These are phyloP conservation scores for Heterobasidion irregulare DNA, from an alignment of 1,284 basidiomycete species.

Conservation along the genomic window DNA sequence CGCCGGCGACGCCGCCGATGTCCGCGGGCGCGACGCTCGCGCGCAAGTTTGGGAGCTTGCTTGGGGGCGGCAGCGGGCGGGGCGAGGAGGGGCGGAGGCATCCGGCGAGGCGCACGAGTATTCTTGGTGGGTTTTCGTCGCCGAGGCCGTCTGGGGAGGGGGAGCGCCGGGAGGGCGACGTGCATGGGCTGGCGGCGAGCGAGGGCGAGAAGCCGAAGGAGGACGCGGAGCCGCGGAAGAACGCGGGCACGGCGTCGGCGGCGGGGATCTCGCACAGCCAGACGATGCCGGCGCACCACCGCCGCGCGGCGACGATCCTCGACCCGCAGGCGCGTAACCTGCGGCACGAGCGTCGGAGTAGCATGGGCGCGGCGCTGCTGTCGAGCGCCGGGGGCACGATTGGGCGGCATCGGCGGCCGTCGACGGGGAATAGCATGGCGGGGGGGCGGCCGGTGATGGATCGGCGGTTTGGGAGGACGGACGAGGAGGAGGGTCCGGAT, in stretches of 20 bases:
- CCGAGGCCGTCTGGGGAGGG: constrained; percentile 40
- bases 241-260: constrained; percentile 10
- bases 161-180: constrained; percentile 22
- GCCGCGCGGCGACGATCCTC: constrained; percentile 65
- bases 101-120: constrained; percentile 38
- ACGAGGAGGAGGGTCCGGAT: constrained; percentile 33
- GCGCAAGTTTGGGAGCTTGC: constrained; percentile 63
- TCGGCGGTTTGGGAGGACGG: constrained; percentile 41
- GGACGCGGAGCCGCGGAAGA: constrained; percentile 12
- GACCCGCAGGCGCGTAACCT: constrained; percentile 52
- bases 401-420: constrained; percentile 57
- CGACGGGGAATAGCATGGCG: constrained; percentile 43
- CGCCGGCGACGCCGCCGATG: constrained; percentile 28
- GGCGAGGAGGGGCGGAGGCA: constrained; percentile 24
- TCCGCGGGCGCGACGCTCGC: constrained; percentile 61
- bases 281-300: constrained; percentile 58
- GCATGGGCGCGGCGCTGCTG: constrained; percentile 57
- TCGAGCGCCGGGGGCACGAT: constrained; percentile 45
- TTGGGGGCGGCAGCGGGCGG: constrained; percentile 41
- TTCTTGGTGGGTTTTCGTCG: constrained; percentile 34
- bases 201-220: constrained; percentile 9
- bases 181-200: constrained; percentile 10
- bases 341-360: constrained; percentile 71
- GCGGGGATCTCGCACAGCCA: constrained; percentile 33
- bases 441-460: constrained; percentile 30